A percentile compares a stretch with the other conserved stretches of the same genome.
Conservation (phyloP, 192 early-diverging fungal genomes). For the Geosiphon pyriformis region DNA sequence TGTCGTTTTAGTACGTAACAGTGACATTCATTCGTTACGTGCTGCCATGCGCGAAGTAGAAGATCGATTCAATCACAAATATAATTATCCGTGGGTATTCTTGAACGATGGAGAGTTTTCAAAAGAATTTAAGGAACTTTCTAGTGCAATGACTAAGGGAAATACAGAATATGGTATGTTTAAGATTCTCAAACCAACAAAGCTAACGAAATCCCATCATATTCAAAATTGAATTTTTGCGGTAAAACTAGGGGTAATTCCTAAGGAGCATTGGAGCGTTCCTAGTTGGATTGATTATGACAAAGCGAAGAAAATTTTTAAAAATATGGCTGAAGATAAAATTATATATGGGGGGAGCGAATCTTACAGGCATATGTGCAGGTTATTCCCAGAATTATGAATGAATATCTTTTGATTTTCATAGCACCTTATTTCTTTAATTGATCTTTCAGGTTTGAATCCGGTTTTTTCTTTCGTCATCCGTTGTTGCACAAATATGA, state of each 20-base stretch:
- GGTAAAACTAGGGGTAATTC: neutral
- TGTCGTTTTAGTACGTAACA: conserved; percentile 73
- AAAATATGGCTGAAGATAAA: conserved; percentile 45
- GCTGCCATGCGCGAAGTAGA: conserved; percentile 69
- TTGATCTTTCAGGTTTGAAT: conserved; percentile 45
- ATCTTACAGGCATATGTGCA: conserved; percentile 76
- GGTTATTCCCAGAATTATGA: conserved; percentile 24
- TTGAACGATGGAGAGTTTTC: conserved; percentile 75
- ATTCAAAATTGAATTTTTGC: neutral
- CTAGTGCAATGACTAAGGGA: conserved; percentile 49
- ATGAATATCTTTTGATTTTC: neutral
- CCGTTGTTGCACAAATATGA: conserved; percentile 62
- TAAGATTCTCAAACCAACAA: neutral
- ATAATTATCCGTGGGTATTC: conserved; percentile 84
- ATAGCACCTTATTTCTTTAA: neutral
- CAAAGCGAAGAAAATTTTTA: conserved; percentile 42
- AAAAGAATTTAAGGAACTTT: conserved; percentile 57
- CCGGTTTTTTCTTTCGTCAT: conserved; percentile 75
- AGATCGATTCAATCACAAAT: conserved; percentile 72
- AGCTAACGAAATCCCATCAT: neutral
- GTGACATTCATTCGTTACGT: conserved; percentile 55
- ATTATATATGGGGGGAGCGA: conserved; percentile 63
- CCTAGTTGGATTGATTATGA: conserved; percentile 73
- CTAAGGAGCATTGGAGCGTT: conserved; percentile 71
- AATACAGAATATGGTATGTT: conserved; percentile 53